These are phyloP conservation scores for Leptographium wingfieldii DNA, from an alignment of 2,329 filamentous ascomycete genomes.

Conservation along the genomic window DNA sequence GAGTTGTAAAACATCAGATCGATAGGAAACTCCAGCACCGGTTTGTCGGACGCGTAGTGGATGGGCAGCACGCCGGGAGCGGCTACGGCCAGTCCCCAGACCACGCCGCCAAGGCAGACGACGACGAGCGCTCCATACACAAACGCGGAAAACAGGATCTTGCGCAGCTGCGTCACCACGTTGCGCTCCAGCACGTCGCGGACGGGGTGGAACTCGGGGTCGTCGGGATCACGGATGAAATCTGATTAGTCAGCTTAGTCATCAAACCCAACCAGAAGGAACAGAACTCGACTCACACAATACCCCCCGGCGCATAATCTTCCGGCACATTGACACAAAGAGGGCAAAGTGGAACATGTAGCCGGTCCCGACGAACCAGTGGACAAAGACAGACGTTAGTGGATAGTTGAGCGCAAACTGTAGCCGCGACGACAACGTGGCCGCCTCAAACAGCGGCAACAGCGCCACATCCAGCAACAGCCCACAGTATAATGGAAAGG, in stretches of 20 bases:
- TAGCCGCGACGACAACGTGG: conserved; percentile 64
- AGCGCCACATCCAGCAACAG: conserved; percentile 79
- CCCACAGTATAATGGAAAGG: conserved; percentile 92
- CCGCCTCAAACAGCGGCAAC: conserved; percentile 74
- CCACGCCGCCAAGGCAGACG: conserved; percentile 84
- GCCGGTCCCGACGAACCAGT: conserved; percentile 97
- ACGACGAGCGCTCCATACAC: conserved; percentile 92
- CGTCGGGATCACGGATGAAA: conserved; percentile 95
- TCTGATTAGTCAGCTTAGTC: conserved; percentile 33
- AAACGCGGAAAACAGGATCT: conserved; percentile 90
- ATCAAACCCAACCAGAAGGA: conserved; percentile 11
- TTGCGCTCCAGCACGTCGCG: conserved; percentile 91
- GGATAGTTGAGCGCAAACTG: conserved; percentile 69
- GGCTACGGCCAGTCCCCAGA: conserved; percentile 70
- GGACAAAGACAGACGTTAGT: conserved; percentile 84
- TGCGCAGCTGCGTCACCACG: conserved; percentile 82
- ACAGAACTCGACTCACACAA: conserved; percentile 50
- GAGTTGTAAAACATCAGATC: conserved; percentile 97
- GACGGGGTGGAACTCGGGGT: conserved; percentile 95
- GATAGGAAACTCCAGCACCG: conserved; percentile 85
- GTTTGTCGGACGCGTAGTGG: conserved; percentile 85
- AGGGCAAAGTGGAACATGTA: conserved; percentile 99
- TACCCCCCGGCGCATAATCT: conserved; percentile 90
- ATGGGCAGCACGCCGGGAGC: conserved; percentile 70
- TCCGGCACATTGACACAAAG: conserved; percentile 97